phyloP scores from a whole-genome alignment of 208 protist species.

The Leptomonas seymouri region DNA sequence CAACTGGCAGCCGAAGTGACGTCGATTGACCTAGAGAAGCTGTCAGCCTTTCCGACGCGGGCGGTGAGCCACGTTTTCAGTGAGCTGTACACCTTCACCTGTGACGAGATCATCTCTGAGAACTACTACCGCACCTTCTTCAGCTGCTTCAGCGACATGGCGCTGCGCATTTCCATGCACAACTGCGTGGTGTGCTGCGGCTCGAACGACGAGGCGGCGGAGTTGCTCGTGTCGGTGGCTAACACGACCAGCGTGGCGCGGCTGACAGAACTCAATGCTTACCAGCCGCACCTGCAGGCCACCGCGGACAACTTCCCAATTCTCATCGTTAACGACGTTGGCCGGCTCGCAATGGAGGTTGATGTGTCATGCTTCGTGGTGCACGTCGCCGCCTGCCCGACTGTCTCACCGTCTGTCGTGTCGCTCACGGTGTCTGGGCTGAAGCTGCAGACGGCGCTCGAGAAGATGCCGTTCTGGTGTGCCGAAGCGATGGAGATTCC shows the following conservation, averaged over 20 bases:
- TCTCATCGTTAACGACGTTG: slow-evolving; percentile 25
- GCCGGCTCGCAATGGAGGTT: slow-evolving; percentile 18
- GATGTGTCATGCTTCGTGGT: slow-evolving; percentile 18
- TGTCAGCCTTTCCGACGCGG: slow-evolving; percentile 25
- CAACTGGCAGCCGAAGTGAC: slow-evolving; percentile 36
- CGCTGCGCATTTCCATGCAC: slow-evolving; percentile 34
- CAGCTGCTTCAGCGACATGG: slow-evolving; percentile 64
- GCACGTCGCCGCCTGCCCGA: slow-evolving; percentile 1
- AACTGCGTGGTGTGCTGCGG: slow-evolving; percentile 33
- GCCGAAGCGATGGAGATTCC: slow-evolving; percentile 25
- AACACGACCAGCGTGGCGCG: slow-evolving; percentile 22
- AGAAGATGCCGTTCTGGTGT: slow-evolving; percentile 37
- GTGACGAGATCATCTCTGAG: slow-evolving; percentile 49
- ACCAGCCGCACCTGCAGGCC: slow-evolving; percentile 15
- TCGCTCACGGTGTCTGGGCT: slow-evolving; percentile 14
- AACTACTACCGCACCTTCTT: slow-evolving; percentile 57
- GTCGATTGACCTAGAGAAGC: slow-evolving; percentile 26
- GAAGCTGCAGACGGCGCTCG: slow-evolving; percentile 19
- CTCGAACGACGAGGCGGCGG: slow-evolving; percentile 2
- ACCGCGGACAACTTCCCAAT: slow-evolving; percentile 27
- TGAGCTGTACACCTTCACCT: slow-evolving; percentile 29
- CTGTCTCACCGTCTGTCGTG: slow-evolving; percentile 12
- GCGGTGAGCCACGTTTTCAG: slow-evolving; percentile 15
- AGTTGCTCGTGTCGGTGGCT: slow-evolving; percentile 19
- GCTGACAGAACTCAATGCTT: slow-evolving; percentile 13